Evolutionary conservation across 257 asterid species (phyloP).

Genomic region (Anisodus acutangulus): DNA sequence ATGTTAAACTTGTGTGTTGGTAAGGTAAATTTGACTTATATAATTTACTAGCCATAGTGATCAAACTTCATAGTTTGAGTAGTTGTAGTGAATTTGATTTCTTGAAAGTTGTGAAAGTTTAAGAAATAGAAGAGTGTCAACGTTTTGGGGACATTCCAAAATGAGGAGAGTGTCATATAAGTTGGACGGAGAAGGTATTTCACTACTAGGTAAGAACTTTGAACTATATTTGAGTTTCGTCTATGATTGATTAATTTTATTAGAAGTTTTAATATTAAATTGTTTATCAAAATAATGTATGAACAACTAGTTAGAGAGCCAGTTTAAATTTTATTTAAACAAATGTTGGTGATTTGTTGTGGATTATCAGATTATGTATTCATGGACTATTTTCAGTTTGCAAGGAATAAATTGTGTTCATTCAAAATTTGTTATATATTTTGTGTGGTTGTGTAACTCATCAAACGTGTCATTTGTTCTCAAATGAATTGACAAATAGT

Average conservation of each 20-base stretch:
- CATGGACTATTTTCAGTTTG: background rate
- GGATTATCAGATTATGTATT: background rate
- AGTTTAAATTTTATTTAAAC: background rate
- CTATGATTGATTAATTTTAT: background rate
- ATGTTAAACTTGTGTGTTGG: conserved; percentile 11
- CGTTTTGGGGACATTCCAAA: background rate
- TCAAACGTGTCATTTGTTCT: background rate
- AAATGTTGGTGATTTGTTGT: background rate
- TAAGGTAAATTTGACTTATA: background rate
- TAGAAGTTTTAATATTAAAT: background rate
- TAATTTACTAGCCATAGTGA: background rate
- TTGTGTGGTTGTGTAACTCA: background rate
- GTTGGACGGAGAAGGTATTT: background rate
- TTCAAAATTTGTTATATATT: background rate
- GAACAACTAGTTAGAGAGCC: background rate
- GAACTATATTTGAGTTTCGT: background rate
- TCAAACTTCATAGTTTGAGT: background rate
- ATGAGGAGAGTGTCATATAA: background rate
- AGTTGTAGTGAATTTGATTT: background rate
- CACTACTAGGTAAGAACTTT: background rate
- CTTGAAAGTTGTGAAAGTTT: background rate
- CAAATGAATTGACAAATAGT: background rate
- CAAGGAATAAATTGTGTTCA: background rate
- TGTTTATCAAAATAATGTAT: background rate
- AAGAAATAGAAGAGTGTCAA: background rate